Conservation (phyloP, 2,329 filamentous ascomycete genomes). For the Venturia carpophila region DNA sequence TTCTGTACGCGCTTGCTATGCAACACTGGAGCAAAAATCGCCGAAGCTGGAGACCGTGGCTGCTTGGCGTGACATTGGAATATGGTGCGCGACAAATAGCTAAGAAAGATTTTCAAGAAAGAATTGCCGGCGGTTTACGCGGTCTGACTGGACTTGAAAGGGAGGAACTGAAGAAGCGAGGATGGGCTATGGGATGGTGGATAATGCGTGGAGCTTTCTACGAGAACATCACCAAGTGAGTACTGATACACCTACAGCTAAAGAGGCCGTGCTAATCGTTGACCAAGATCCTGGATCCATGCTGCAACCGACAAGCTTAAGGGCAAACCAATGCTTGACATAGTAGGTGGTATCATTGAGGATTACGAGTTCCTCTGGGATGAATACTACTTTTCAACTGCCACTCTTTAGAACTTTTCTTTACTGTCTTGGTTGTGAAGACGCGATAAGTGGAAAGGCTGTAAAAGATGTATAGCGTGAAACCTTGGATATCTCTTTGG, state of each 20-base stretch:
- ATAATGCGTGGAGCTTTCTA: constrained; percentile 94
- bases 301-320: constrained; percentile 63
- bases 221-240: constrained; percentile 71
- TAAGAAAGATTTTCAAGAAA: constrained; percentile 55
- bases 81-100: constrained; percentile 80
- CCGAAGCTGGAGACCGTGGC: constrained; percentile 85
- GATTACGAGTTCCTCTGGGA: constrained; percentile 99
- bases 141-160: constrained; percentile 77
- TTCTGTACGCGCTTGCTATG: constrained; percentile 79
- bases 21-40: constrained; percentile 63
- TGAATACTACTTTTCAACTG: constrained; percentile 83
- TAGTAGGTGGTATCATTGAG: constrained; percentile 79
- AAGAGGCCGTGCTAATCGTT: constrained; percentile 20
- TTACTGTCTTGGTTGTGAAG: neutral
- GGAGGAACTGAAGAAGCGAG: constrained; percentile 80
- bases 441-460: neutral
- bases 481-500: neutral
- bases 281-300: constrained; percentile 51
- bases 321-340: constrained; percentile 65
- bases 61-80: constrained; percentile 77
- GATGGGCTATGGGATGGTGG: constrained; percentile 94
- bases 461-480: neutral
- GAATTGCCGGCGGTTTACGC: constrained; percentile 61
- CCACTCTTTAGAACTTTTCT: constrained; percentile 40
- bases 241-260: constrained; percentile 2